Evolutionary conservation across 2,329 filamentous ascomycete genomes (phyloP).

Genomic region (Geoglossum cookeanum): DNA sequence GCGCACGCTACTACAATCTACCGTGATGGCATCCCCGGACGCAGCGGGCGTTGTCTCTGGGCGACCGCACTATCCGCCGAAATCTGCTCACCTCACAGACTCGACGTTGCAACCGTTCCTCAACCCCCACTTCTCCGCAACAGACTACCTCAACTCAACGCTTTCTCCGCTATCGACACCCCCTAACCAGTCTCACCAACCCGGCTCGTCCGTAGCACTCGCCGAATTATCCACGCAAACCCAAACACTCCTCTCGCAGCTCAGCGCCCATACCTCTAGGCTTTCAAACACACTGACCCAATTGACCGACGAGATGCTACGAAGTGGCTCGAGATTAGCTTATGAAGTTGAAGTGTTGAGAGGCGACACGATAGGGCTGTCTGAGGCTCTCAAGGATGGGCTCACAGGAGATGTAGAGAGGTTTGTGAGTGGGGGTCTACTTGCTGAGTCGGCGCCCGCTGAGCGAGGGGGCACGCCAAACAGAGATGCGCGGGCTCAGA

Average conservation of each 20-base stretch:
- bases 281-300: slow-evolving; percentile 67
- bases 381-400: slow-evolving; percentile 56
- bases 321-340: slow-evolving; percentile 69
- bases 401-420: slow-evolving; percentile 52
- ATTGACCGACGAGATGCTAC: slow-evolving; percentile 83
- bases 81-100: slow-evolving; percentile 25
- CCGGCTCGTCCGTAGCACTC: slow-evolving; percentile 37
- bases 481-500: background rate
- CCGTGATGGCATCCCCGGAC: background rate
- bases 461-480: slow-evolving; percentile 2
- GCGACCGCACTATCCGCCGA: background rate
- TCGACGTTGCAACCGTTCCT: slow-evolving; percentile 58
- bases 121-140: slow-evolving; percentile 58
- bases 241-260: slow-evolving; percentile 66
- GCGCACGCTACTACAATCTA: background rate
- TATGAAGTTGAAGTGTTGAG: slow-evolving; percentile 88
- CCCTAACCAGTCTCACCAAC: slow-evolving; percentile 26
- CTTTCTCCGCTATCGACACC: slow-evolving; percentile 46
- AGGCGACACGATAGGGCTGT: slow-evolving; percentile 69
- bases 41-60: background rate
- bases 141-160: slow-evolving; percentile 64
- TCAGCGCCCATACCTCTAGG: slow-evolving; percentile 74
- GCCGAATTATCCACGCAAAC: slow-evolving; percentile 64
- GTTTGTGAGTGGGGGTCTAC: slow-evolving; percentile 32
- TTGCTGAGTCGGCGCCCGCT: slow-evolving; percentile 3